phyloP scores from a whole-genome alignment of 441 rosid species.

The Syzygium syzygioides region DNA sequence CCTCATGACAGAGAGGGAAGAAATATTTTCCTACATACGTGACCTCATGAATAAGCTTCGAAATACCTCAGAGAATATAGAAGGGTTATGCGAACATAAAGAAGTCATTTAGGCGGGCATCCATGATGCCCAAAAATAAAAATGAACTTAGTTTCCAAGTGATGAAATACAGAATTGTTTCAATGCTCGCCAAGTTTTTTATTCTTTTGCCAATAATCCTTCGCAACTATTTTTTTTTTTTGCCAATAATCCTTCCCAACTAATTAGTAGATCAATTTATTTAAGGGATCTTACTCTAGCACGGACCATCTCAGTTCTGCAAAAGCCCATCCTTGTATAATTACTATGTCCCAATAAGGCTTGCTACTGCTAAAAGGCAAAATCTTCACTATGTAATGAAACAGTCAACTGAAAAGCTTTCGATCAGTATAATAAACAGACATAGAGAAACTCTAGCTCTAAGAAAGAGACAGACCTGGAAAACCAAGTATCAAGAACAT shows the following conservation, averaged over 20 bases:
- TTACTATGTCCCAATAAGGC: neutral
- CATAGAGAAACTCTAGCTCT: neutral
- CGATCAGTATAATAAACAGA: neutral
- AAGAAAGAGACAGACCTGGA: conserved; percentile 55
- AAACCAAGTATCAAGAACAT: conserved; percentile 99
- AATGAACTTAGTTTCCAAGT: neutral
- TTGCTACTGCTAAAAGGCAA: neutral
- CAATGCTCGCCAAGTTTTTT: neutral
- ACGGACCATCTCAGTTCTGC: neutral
- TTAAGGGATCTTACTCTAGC: neutral
- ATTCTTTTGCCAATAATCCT: neutral
- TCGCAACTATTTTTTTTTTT: neutral
- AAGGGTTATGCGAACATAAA: neutral
- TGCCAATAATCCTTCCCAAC: neutral
- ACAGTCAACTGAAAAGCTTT: neutral
- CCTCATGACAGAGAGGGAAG: neutral
- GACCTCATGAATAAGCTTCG: neutral
- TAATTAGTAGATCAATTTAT: neutral
- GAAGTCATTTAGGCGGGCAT: neutral
- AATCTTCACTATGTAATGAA: neutral
- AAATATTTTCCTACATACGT: neutral
- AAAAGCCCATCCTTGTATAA: neutral
- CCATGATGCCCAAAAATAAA: neutral
- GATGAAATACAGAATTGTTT: neutral
- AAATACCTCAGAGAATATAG: neutral